Evolutionary conservation across 495 filamentous ascomycete genomes (phyloP).

Genomic region (Penicillium soppii): DNA sequence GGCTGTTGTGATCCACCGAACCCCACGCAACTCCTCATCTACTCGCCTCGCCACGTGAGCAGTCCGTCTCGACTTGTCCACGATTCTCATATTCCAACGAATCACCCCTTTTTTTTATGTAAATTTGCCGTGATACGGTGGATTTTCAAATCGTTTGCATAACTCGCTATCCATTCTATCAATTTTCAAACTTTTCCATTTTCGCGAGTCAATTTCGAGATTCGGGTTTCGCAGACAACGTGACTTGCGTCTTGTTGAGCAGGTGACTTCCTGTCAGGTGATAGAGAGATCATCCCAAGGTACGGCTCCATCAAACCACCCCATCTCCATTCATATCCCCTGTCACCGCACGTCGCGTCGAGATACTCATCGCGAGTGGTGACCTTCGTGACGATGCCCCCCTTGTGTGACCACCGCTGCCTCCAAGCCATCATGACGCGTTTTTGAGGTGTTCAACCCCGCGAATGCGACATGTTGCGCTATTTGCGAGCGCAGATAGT

Average conservation of each 20-base stretch:
- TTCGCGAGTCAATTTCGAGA: slow-evolving; percentile 24
- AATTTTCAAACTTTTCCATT: slow-evolving; percentile 20
- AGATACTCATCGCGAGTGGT: slow-evolving; percentile 9
- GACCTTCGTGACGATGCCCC: slow-evolving; percentile 5
- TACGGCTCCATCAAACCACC: slow-evolving; percentile 30
- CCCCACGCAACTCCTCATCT: slow-evolving; percentile 26
- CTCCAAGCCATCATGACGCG: slow-evolving; percentile 30
- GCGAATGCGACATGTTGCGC: not conserved
- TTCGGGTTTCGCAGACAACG: slow-evolving; percentile 31
- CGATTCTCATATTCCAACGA: slow-evolving; percentile 26
- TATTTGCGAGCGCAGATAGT: not conserved
- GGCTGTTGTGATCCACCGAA: slow-evolving; percentile 26
- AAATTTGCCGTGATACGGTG: slow-evolving; percentile 26
- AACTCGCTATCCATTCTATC: slow-evolving; percentile 6
- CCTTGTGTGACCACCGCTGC: slow-evolving; percentile 32
- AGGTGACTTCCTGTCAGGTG: slow-evolving; percentile 56
- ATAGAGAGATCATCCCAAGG: slow-evolving; percentile 49
- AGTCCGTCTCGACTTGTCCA: slow-evolving; percentile 38
- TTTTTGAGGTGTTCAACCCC: slow-evolving; percentile 20
- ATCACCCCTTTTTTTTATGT: slow-evolving; percentile 33
- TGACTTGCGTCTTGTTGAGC: slow-evolving; percentile 46
- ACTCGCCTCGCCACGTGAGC: slow-evolving; percentile 46
- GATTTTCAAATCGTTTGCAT: slow-evolving; percentile 19
- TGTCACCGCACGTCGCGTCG: slow-evolving; percentile 7
- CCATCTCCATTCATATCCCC: slow-evolving; percentile 5